Base-by-base conservation (phyloP, 495 filamentous ascomycete genomes). In the Penicillium manginii region DNA sequence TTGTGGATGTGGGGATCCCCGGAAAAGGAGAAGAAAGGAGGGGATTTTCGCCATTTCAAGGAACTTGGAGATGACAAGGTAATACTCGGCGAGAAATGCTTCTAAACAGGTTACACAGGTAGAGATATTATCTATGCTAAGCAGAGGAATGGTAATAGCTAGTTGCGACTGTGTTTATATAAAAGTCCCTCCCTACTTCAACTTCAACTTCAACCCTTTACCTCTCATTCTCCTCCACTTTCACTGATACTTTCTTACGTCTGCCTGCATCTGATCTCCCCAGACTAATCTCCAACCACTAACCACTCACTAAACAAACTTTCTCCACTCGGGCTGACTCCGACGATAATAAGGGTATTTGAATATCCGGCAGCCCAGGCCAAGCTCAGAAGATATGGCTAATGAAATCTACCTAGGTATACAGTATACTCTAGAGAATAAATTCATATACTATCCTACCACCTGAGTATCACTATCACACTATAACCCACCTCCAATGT, bases 311-410 rank as follows among this genome's bases (percentile, higher is more conserved):
- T 2, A 47, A 47, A 23, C 45, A 12, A 22, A 47, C 19, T 47
- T 47, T 26, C 22, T 12, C 19, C 45, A n/a, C 52, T 63, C 56
- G 61, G 61, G 14, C 22, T 60, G 49, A 14, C 61, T 53, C 61
- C 61, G 61, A 64, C 40, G 3, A n/a, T 37, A 37, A 3, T 37
- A 12, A 37, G 35, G 35, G 2, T 37, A 37, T 37, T 37, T 11
- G 35, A 37, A 37, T 37, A 37, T 6, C 35, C 35, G 35, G 35
- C 35, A 37, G 15, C 35, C 26, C 26, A 29, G 3, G 26, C 26
- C 26, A 8, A 29, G 26, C 26, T 29, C 6, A 29, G 26, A 29
- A 29, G 26, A 29, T 7, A 4, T 29, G 6, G 26, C 26, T 29
- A 29, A 29, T 29, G 6, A 1, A 29, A 8, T 29, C 9, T 29